phyloP scores from a whole-genome alignment of 2,329 filamentous ascomycete genomes.

The Fusarium fracticaudum region DNA sequence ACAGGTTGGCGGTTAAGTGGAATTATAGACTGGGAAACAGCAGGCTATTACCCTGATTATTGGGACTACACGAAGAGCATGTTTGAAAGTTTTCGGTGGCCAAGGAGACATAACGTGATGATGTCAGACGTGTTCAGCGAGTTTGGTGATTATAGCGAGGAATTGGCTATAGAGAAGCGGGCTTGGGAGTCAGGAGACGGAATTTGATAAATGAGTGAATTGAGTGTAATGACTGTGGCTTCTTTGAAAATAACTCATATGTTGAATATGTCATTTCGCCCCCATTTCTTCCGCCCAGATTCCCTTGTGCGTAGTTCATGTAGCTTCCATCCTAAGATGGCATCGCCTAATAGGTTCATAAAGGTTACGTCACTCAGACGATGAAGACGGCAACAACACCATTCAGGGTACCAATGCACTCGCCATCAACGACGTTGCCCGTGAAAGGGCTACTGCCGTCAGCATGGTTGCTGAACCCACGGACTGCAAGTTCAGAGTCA shows the following conservation, averaged over 20 bases:
- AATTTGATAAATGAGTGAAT: background rate
- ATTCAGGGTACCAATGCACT: background rate
- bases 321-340: rapidly evolving
- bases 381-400: slow-evolving; percentile 1
- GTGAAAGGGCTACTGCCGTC: background rate
- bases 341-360: rapidly evolving
- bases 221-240: background rate
- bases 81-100: background rate
- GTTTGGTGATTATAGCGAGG: background rate
- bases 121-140: background rate
- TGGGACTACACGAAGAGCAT: background rate
- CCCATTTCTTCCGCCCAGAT: too few species aligned
- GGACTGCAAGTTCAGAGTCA: background rate
- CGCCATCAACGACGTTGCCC: background rate
- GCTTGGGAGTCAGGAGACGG: background rate
- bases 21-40: background rate
- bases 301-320: rapidly evolving
- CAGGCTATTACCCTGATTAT: background rate
- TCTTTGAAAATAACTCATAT: background rate
- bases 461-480: background rate
- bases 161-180: background rate
- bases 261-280: background rate
- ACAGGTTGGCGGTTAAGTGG: background rate
- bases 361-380: background rate
- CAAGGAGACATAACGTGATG: background rate